Conservation (phyloP, 805 yeast species). For the Lipomyces anomalus region DNA sequence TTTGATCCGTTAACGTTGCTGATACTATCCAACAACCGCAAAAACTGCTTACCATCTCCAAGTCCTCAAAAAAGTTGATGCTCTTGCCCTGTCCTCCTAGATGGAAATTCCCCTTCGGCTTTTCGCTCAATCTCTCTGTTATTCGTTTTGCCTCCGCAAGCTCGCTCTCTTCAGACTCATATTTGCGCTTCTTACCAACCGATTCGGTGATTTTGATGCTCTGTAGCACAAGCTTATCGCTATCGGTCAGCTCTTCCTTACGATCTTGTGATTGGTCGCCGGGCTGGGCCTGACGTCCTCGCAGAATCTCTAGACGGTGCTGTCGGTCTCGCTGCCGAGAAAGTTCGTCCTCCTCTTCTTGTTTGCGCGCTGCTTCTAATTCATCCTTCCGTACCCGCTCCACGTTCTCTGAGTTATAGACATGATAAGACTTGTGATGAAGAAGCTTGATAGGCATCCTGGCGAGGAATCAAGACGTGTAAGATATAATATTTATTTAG, state of each 20-base stretch:
- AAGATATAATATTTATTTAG: too few relatives aligned
- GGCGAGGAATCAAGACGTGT: too few relatives aligned
- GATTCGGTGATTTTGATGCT: constrained; percentile 1
- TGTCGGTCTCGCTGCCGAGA: constrained; percentile 17
- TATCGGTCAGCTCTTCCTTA: constrained; percentile 1
- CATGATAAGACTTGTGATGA: constrained; percentile 31
- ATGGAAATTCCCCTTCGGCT: neutral
- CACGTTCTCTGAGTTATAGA: constrained; percentile 26
- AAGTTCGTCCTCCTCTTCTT: constrained; percentile 14
- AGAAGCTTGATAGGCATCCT: constrained; percentile 29
- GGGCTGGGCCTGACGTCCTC: constrained; percentile 10
- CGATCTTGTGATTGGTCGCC: neutral
- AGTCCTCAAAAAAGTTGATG: constrained; percentile 17
- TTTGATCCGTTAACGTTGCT: too few relatives aligned
- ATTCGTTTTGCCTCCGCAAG: constrained; percentile 4
- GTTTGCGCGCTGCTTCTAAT: constrained; percentile 26
- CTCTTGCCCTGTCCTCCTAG: constrained; percentile 1
- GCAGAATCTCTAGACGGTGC: constrained; percentile 14
- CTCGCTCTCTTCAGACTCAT: constrained; percentile 7
- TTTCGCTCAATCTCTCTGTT: neutral
- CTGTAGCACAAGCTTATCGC: neutral
- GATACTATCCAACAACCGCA: neutral
- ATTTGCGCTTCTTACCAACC: neutral
- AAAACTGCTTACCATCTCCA: constrained; percentile 12
- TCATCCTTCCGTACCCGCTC: constrained; percentile 29